Percentiles rank a stretch among this genome's conserved stretches.
Conservation (phyloP, 1,139 yeast species). For the Zhuliangozyma blackwelliae region DNA sequence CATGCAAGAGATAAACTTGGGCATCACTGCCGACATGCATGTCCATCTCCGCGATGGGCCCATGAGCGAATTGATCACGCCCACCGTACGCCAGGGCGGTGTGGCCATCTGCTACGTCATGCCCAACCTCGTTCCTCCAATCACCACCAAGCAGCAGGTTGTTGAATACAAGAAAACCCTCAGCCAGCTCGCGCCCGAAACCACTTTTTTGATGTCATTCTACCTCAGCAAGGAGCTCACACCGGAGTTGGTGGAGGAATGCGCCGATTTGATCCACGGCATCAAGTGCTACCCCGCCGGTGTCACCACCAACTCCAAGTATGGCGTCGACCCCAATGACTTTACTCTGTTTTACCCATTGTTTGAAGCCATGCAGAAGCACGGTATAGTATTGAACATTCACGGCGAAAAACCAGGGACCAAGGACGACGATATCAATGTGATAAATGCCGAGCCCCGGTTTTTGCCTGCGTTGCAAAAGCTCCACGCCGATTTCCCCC, state of each 20-base stretch:
- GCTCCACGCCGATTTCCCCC: constrained; percentile 80
- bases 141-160: constrained; percentile 75
- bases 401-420: constrained; percentile 93
- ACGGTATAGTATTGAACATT: constrained; percentile 71
- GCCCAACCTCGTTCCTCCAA: constrained; percentile 95
- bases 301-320: constrained; percentile 89
- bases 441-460: constrained; percentile 88
- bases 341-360: constrained; percentile 84
- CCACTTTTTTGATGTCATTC: constrained; percentile 88
- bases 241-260: constrained; percentile 77
- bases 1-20: constrained; percentile 50
- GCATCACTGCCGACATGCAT: constrained; percentile 91
- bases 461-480: constrained; percentile 87
- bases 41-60: constrained; percentile 92
- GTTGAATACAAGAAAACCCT: constrained; percentile 63
- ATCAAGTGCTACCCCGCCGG: constrained; percentile 98
- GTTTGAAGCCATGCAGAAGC: constrained; percentile 80
- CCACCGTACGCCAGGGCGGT: constrained; percentile 88
- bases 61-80: constrained; percentile 89
- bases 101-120: constrained; percentile 85
- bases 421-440: constrained; percentile 60
- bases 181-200: constrained; percentile 68
- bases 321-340: constrained; percentile 93
- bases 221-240: constrained; percentile 75
- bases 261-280: constrained; percentile 82